A percentile compares a stretch with the other conserved stretches of the same genome.
Conservation (phyloP, 352 stramenopile genomes). For the Phytophthora megakarya region DNA sequence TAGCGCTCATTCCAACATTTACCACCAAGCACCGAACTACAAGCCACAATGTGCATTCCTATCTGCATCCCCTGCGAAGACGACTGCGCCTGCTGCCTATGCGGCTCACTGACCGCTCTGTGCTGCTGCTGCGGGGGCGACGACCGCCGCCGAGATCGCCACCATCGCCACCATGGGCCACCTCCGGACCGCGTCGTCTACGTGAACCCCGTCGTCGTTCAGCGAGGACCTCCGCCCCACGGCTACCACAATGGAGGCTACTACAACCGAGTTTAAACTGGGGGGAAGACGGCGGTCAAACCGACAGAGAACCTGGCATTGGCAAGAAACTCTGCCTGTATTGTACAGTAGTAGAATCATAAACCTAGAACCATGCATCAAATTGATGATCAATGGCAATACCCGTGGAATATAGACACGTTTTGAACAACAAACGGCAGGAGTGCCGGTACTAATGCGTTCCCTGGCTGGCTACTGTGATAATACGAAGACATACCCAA, state of each 20-base stretch:
- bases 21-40: neutral
- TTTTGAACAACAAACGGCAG: too few relatives aligned
- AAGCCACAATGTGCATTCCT: slow-evolving; percentile 24
- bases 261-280: slow-evolving; percentile 32
- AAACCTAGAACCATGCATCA: neutral
- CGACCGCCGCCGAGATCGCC: slow-evolving; percentile 18
- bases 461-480: too few relatives aligned
- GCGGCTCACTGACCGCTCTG: slow-evolving; percentile 31
- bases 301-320: neutral
- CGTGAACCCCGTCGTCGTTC: slow-evolving; percentile 45
- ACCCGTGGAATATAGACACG: neutral
- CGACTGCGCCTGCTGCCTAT: slow-evolving; percentile 40
- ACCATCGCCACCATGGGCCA: slow-evolving; percentile 17
- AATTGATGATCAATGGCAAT: too few relatives aligned
- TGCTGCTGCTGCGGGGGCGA: slow-evolving; percentile 36
- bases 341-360: slow-evolving; percentile 4
- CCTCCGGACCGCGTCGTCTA: slow-evolving; percentile 36
- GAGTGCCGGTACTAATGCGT: too few relatives aligned
- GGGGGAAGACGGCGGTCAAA: slow-evolving; percentile 1
- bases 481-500: too few relatives aligned
- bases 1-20: slow-evolving; percentile 12
- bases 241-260: slow-evolving; percentile 25
- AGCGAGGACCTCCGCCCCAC: slow-evolving; percentile 25
- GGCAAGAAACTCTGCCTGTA: neutral
- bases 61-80: slow-evolving; percentile 39